Base-by-base conservation (phyloP, 2,329 filamentous ascomycete species). In the Cladophialophora bantiana region DNA sequence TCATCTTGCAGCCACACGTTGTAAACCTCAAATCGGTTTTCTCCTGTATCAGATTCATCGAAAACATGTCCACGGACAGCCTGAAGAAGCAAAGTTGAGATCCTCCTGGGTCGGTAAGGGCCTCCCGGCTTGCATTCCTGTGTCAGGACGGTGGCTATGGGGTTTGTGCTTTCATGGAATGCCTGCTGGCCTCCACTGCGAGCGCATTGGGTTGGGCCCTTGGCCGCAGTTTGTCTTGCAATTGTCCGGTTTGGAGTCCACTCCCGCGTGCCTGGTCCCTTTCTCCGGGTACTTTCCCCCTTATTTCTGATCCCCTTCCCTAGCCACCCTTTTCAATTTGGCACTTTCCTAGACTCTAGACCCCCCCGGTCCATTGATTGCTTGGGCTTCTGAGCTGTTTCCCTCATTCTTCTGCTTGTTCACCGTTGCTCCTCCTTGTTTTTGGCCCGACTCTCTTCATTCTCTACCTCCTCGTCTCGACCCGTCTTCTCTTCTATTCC, bases 401-500 rank as follows among this genome's bases (percentile, higher is more conserved):
- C 68, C 62, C 61, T 69, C 61, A 67, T 66, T 68, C 59, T 45
- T 40, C 64, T 52, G 48, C 34, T 65, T 55, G 52, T 42, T 57
- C 53, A 58, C 40, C 40, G 52, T 50, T 56, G 52, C 40, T 59
- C 32, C 57, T 69, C 67, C 59, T 63, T 68, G 55, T 59, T 64
- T 67, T 62, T 42, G 18, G 7, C 53, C 64, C 18, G 35, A 64
- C 67, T 61, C 52, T 62, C 53, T 40, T 59, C 64, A 63, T 50
- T 62, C 59, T 68, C 64, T 62, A 62, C 65, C 67, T 54, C 65
- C 69, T 68, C 66, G 62, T 67, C 71, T 63, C 70, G 69, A 69
- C 68, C 66, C 68, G 15, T 69, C 68, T 72, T 73, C 59, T 70
- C 66, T 73, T 71, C 71, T 68, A 52, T 53, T 68, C 54, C 66